A percentile compares a stretch with the other conserved stretches of the same genome.
Conservation (phyloP, 179 eudicot species). For the Patellifolia procumbens region DNA sequence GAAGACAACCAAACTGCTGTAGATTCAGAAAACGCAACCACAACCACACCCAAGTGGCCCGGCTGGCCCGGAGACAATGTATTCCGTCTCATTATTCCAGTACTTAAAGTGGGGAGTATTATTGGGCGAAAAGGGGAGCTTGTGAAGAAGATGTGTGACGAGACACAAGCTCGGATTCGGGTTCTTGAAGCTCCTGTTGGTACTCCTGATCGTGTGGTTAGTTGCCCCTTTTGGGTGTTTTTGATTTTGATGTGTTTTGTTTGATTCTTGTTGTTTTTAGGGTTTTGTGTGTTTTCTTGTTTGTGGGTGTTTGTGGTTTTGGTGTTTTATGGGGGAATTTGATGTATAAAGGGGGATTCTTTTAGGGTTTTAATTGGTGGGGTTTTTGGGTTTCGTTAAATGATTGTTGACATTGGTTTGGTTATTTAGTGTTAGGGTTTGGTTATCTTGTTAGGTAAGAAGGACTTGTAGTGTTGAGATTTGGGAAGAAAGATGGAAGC, state of each 20-base stretch:
- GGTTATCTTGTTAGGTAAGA: background rate
- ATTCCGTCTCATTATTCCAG: slow-evolving; percentile 65
- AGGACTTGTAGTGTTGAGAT: background rate
- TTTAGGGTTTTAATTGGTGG: background rate
- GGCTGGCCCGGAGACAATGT: slow-evolving; percentile 89
- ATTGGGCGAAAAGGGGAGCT: slow-evolving; percentile 91
- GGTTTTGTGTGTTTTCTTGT: slow-evolving; percentile 5
- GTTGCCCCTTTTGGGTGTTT: slow-evolving; percentile 12
- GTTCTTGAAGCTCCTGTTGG: slow-evolving; percentile 71
- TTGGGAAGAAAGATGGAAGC: background rate
- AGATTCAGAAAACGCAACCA: slow-evolving; percentile 24
- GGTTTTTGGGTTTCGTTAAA: background rate
- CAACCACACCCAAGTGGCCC: slow-evolving; percentile 55
- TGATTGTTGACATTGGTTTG: background rate
- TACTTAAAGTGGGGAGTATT: slow-evolving; percentile 66
- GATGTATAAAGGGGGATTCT: background rate
- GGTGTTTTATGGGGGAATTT: background rate
- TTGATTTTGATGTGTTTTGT: background rate
- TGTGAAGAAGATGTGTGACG: slow-evolving; percentile 76
- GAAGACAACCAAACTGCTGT: background rate
- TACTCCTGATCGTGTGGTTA: slow-evolving; percentile 74
- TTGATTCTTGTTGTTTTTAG: background rate
- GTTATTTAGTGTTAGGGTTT: background rate
- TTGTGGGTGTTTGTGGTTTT: background rate
- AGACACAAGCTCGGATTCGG: slow-evolving; percentile 68